Percentiles rank a stretch among this genome's conserved stretches.
Conservation (phyloP, 495 filamentous ascomycete species). For the Xylaria acuta region DNA sequence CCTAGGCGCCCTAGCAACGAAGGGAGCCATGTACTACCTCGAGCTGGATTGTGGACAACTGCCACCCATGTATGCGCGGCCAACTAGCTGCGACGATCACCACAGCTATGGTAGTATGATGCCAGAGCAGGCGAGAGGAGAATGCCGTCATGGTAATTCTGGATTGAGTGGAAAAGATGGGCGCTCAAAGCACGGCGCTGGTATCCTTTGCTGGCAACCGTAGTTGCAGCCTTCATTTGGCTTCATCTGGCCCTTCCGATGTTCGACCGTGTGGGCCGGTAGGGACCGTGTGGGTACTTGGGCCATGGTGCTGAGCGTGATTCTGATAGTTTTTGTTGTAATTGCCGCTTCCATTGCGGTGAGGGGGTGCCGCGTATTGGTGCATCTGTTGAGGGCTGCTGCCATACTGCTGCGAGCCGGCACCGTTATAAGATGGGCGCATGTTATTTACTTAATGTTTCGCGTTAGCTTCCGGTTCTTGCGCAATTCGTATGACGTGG, state of each 20-base stretch:
- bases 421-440: constrained; percentile 65
- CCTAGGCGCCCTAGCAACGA: constrained; percentile 30
- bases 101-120: constrained; percentile 12
- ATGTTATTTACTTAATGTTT: constrained; percentile 60
- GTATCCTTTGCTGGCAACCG: constrained; percentile 32
- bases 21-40: constrained; percentile 25
- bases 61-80: constrained; percentile 4
- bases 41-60: not conserved
- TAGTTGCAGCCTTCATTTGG: constrained; percentile 37
- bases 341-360: constrained; percentile 62
- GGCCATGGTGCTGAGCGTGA: constrained; percentile 57
- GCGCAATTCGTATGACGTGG: constrained; percentile 25
- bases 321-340: constrained; percentile 52
- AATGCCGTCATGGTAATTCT: constrained; percentile 28
- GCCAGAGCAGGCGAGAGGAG: constrained; percentile 10
- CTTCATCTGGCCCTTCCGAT: constrained; percentile 43
- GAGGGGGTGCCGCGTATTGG: constrained; percentile 63
- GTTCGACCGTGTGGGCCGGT: constrained; percentile 40
- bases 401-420: constrained; percentile 63
- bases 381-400: constrained; percentile 69
- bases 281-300: constrained; percentile 34
- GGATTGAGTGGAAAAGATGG: constrained; percentile 38
- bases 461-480: constrained; percentile 42
- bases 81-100: constrained; percentile 11
- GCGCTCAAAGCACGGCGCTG: constrained; percentile 41